These are phyloP conservation scores for Trichosporon sp. DNA, from an alignment of 1,284 basidiomycete species.

Conservation along the genomic window DNA sequence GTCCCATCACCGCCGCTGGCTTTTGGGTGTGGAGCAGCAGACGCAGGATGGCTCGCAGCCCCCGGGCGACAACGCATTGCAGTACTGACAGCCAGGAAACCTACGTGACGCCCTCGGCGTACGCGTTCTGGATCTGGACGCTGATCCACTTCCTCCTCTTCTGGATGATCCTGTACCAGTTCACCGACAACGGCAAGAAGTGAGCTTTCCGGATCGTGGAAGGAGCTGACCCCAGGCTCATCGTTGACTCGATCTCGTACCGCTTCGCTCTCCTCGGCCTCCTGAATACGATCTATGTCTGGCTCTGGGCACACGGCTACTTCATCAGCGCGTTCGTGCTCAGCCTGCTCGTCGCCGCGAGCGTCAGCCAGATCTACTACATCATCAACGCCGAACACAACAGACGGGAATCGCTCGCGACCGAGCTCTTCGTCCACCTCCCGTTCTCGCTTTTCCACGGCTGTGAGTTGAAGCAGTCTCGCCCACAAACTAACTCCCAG, in stretches of 20 bases:
- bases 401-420: constrained; percentile 55
- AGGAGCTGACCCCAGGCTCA: constrained; percentile 46
- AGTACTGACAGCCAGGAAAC: constrained; percentile 49
- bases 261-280: constrained; percentile 78
- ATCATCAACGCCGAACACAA: constrained; percentile 76
- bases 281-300: constrained; percentile 80
- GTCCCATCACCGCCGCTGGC: neutral
- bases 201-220: neutral
- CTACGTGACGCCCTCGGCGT: constrained; percentile 19
- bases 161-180: constrained; percentile 84
- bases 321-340: constrained; percentile 80
- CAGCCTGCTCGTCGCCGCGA: constrained; percentile 62
- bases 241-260: constrained; percentile 83
- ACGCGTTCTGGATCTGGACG: constrained; percentile 51
- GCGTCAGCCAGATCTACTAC: constrained; percentile 74
- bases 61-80: neutral
- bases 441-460: constrained; percentile 93
- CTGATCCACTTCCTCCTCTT: constrained; percentile 81
- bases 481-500: constrained; percentile 19
- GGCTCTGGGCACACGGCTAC: constrained; percentile 61
- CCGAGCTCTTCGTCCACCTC: constrained; percentile 59
- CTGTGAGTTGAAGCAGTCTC: constrained; percentile 55
- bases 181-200: constrained; percentile 63
- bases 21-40: neutral
- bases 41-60: neutral